These are phyloP conservation scores for Gentiana straminea DNA, from an alignment of 257 asterid species.

Conservation along the genomic window DNA sequence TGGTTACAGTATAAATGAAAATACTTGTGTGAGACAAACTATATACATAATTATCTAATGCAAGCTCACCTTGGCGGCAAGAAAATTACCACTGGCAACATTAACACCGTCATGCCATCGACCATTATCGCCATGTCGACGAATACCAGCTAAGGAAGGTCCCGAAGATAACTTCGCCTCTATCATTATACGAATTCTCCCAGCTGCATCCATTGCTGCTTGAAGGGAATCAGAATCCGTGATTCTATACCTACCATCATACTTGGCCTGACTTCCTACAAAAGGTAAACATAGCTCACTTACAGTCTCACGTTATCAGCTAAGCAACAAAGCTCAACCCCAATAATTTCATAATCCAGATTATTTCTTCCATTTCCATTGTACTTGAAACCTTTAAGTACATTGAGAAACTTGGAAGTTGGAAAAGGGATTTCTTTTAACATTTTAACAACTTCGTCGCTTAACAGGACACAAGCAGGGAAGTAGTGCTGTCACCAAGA, in stretches of 20 bases:
- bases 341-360: not conserved
- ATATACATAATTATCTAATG: constrained; percentile 1
- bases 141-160: constrained; percentile 76
- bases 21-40: not conserved
- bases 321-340: not conserved
- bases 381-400: too few species aligned
- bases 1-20: too few species aligned
- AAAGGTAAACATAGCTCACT: constrained; percentile 2
- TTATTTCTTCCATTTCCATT: too few species aligned
- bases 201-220: constrained; percentile 88
- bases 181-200: constrained; percentile 61
- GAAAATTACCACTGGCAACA: constrained; percentile 84
- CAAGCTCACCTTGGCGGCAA: constrained; percentile 70
- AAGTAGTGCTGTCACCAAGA: too few species aligned
- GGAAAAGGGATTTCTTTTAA: too few species aligned
- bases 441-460: too few species aligned
- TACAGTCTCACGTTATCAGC: not conserved
- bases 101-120: constrained; percentile 71
- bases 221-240: constrained; percentile 80
- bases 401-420: too few species aligned
- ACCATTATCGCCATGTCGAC: constrained; percentile 82
- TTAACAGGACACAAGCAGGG: too few species aligned
- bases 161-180: constrained; percentile 94
- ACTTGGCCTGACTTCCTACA: constrained; percentile 77
- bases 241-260: constrained; percentile 85